A percentile compares a stretch with the other conserved stretches of the same genome.
These are phyloP conservation scores for Xylariaceae sp. DNA, from an alignment of 2,329 filamentous ascomycete genomes.

Conservation along the genomic window DNA sequence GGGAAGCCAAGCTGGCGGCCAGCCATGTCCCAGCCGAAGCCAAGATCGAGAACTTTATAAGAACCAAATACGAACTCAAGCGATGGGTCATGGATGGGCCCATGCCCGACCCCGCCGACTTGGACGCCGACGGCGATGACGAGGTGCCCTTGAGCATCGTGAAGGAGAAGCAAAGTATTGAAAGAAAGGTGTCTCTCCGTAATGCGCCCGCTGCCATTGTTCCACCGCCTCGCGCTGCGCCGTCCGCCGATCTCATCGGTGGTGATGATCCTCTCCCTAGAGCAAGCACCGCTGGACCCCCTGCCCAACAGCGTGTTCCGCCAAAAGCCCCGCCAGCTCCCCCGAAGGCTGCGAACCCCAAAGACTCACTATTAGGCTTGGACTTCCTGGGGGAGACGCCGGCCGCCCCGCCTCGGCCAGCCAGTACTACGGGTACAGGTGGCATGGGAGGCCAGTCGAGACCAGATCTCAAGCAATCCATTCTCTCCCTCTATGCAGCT, in stretches of 20 bases:
- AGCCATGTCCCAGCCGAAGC: conserved; percentile 92
- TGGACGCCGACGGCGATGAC: conserved; percentile 82
- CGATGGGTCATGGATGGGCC: conserved; percentile 98
- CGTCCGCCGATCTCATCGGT: conserved; percentile 76
- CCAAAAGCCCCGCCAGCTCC: conserved; percentile 63
- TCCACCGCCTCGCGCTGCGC: conserved; percentile 35
- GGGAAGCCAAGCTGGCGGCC: conserved; percentile 88
- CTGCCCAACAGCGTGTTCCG: conserved; percentile 47
- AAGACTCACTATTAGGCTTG: conserved; percentile 85
- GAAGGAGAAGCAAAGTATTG: conserved; percentile 62
- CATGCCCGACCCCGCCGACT: conserved; percentile 84
- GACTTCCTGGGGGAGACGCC: conserved; percentile 81
- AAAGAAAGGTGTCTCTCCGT: conserved; percentile 57
- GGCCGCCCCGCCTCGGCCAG: conserved; percentile 70
- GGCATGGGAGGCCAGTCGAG: conserved; percentile 64
- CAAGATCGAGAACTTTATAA: conserved; percentile 99
- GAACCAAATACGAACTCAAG: conserved; percentile 98
- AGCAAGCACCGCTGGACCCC: conserved; percentile 69
- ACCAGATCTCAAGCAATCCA: conserved; percentile 94
- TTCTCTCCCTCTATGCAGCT: conserved; percentile 88
- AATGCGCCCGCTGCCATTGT: conserved; percentile 52
- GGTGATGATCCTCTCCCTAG: conserved; percentile 66
- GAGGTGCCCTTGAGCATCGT: conserved; percentile 65
- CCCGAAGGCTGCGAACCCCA: conserved; percentile 65
- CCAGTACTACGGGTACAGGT: conserved; percentile 69